Conservation (phyloP, 305 asterid species). For the Petunia hybrid region DNA sequence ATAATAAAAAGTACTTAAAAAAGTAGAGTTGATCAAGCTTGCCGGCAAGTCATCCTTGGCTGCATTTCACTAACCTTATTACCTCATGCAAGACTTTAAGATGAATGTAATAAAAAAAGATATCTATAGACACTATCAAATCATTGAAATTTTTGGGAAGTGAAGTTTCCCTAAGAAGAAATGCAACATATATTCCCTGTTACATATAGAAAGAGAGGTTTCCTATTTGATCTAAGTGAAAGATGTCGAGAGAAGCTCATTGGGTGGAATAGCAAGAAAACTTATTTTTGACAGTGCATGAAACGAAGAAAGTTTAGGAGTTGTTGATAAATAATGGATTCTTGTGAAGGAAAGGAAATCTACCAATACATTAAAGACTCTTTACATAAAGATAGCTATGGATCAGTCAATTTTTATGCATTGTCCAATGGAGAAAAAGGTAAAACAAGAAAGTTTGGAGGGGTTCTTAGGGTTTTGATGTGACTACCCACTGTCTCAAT, state of each 20-base stretch:
- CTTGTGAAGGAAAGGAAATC: slow-evolving; percentile 30
- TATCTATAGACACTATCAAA: neutral
- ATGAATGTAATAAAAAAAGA: slow-evolving; percentile 39
- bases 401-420: slow-evolving; percentile 41
- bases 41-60: slow-evolving; percentile 90
- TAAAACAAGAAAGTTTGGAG: slow-evolving; percentile 15
- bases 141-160: neutral
- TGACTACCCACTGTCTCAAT: slow-evolving; percentile 28
- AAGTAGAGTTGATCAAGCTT: slow-evolving; percentile 4
- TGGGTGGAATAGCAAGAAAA: slow-evolving; percentile 36
- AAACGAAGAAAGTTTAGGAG: slow-evolving; percentile 31
- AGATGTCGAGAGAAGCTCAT: slow-evolving; percentile 32
- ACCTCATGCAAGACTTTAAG: slow-evolving; percentile 59
- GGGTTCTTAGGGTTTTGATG: slow-evolving; percentile 32
- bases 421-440: slow-evolving; percentile 40
- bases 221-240: slow-evolving; percentile 30
- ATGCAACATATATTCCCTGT: slow-evolving; percentile 31
- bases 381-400: slow-evolving; percentile 30
- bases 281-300: slow-evolving; percentile 24
- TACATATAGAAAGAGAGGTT: slow-evolving; percentile 8
- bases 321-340: slow-evolving; percentile 23
- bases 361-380: slow-evolving; percentile 31
- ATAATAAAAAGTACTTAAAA: neutral
- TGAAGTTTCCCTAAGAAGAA: slow-evolving; percentile 29
- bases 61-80: slow-evolving; percentile 49